Base-by-base conservation (phyloP, 805 yeast genomes). In the Teunomyces funiuensis region DNA sequence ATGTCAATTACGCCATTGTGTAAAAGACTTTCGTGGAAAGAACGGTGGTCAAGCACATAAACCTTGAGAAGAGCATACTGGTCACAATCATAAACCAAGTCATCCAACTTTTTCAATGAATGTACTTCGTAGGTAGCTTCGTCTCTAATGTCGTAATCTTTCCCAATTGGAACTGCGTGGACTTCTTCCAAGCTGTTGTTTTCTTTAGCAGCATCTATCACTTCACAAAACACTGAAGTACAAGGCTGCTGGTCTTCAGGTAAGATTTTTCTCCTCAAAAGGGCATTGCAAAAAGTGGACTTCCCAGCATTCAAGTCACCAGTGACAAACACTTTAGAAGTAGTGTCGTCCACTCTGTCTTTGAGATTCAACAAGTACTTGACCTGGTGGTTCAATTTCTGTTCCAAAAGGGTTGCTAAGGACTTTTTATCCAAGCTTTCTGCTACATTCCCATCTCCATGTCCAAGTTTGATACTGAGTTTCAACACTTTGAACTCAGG, bases 191-290 rank as follows among this genome's bases (percentile, higher is more conserved):
- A 54, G 13, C 83, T 79, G 29, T 73, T 67, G 57, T 91, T 91
- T 33, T 82, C 86, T 19, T 57, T 60, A 15, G 80, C 69, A 8
- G 89, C 88, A 60, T 93, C 97, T 20, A 87, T 70, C 6, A 95
- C 91, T 63, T 95, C 99, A 60, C 97, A 90, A 55, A 95, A 95
- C 0, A 93, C 97, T 46, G 87, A 83, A 0, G 99, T 93, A 55
- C 97, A 89, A 2, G 99, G 99, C 58, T 93, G 96, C 57, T 93
- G 99, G 63, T 93, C 99, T 55, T 86, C 96, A 0, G 99, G 99
- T 36, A 93, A 65, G 2, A 93, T 64, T 37, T 80, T 77, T 39
- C 93, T 75, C 50, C 90, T 73, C 44, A 93, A 66, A 29, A 93
- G 68, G 1, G 97, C 91, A 58, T 93, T 93, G 63, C 99, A 93